These are phyloP conservation scores for Quercus parvula DNA, from an alignment of 306 rosid species.

Conservation along the genomic window DNA sequence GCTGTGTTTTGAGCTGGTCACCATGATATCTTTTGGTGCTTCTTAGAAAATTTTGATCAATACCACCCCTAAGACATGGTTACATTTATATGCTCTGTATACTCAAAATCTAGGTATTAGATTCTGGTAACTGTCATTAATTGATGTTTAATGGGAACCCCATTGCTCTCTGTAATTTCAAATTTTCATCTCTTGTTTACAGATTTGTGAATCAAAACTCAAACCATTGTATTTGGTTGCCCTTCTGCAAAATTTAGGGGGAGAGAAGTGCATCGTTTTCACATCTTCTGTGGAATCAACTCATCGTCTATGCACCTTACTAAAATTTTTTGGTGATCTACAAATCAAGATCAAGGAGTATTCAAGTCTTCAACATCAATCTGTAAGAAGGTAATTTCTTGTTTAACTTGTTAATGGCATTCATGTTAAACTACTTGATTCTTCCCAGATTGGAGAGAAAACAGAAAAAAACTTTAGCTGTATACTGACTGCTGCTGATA, in stretches of 20 bases:
- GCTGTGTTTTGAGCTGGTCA: not conserved
- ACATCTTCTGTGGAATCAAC: conserved; percentile 91
- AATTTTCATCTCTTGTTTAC: conserved; percentile 14
- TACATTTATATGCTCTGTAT: not conserved
- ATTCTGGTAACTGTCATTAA: not conserved
- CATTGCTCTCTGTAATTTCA: conserved; percentile 8
- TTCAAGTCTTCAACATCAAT: conserved; percentile 83
- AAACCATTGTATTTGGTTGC: conserved; percentile 84
- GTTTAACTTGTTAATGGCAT: not conserved
- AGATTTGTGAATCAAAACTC: conserved; percentile 76
- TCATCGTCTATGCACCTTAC: conserved; percentile 74
- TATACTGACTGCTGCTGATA: not conserved
- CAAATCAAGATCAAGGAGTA: conserved; percentile 77
- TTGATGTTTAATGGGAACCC: conserved; percentile 6
- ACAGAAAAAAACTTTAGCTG: not conserved
- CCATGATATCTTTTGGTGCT: not conserved
- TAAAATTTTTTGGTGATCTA: conserved; percentile 61
- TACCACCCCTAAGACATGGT: not conserved
- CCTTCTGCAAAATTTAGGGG: conserved; percentile 70
- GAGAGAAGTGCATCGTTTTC: conserved; percentile 83
- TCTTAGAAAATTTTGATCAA: no score
- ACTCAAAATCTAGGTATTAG: not conserved
- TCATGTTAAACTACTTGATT: not conserved
- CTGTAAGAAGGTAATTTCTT: conserved; percentile 63
- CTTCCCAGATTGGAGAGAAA: not conserved